phyloP scores from a whole-genome alignment of 306 rosid species.

The Vicia sativa region DNA sequence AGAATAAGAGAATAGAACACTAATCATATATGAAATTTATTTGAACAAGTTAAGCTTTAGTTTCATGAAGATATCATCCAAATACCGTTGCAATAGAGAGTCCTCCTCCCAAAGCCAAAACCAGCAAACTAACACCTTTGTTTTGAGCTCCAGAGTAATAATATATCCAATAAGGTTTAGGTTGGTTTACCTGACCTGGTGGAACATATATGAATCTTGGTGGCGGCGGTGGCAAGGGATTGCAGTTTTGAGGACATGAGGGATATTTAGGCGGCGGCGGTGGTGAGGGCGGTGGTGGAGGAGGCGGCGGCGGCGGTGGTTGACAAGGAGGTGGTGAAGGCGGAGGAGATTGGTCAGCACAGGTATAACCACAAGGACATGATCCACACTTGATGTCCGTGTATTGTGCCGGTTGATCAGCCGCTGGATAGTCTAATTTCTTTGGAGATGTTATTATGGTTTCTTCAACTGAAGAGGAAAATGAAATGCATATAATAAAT shows the following conservation, averaged over 20 bases:
- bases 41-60: conserved; percentile 15
- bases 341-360: conserved; percentile 48
- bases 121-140: conserved; percentile 35
- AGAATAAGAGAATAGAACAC: conserved; percentile 38
- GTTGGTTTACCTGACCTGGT: conserved; percentile 54
- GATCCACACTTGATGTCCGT: conserved; percentile 75
- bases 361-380: conserved; percentile 74
- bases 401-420: conserved; percentile 35
- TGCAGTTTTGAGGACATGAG: conserved; percentile 45
- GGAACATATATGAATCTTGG: conserved; percentile 78
- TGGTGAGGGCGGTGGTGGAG: not conserved
- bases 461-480: conserved; percentile 35
- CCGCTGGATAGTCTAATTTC: conserved; percentile 39
- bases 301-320: not conserved
- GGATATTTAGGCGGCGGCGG: conserved; percentile 30
- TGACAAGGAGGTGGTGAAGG: conserved; percentile 35
- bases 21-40: conserved; percentile 30
- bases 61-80: conserved; percentile 44
- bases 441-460: conserved; percentile 33
- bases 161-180: conserved; percentile 46
- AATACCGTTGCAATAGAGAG: conserved; percentile 34
- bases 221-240: conserved; percentile 47
- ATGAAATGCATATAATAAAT: conserved; percentile 40
- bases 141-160: conserved; percentile 47
- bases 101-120: conserved; percentile 46